Conservation (phyloP, 2,329 filamentous ascomycete genomes). For the Arthrobotrys iridis region DNA sequence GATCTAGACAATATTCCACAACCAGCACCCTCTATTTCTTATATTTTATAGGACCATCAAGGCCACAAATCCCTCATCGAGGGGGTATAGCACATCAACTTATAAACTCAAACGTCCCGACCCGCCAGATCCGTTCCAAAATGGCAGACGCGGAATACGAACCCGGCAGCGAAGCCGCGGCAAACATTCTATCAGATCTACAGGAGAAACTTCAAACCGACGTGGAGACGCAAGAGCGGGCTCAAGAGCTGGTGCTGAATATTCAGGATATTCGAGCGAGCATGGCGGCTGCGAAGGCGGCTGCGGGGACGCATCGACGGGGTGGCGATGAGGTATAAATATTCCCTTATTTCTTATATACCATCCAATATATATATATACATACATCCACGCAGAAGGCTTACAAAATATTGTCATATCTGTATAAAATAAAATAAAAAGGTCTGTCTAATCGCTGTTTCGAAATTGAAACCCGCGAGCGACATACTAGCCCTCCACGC, state of each 20-base stretch:
- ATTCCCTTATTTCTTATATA: not conserved
- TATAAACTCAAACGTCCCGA: not conserved
- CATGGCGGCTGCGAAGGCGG: slow-evolving; percentile 16
- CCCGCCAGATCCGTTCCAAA: slow-evolving; percentile 6
- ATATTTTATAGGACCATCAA: not conserved
- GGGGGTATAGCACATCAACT: not conserved
- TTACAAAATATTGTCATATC: not conserved
- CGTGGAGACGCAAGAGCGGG: slow-evolving; percentile 6
- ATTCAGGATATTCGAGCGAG: slow-evolving; percentile 24
- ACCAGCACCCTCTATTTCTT: not conserved
- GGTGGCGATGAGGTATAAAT: slow-evolving; percentile 16
- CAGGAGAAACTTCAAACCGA: slow-evolving; percentile 19
- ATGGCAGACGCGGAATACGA: slow-evolving; percentile 44
- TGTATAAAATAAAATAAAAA: no score
- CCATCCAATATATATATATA: not conserved
- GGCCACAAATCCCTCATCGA: not conserved
- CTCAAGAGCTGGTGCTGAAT: slow-evolving; percentile 25
- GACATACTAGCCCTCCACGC: slow-evolving; percentile 86
- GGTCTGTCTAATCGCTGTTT: slow-evolving; percentile 80
- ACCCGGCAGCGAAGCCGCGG: slow-evolving; percentile 9
- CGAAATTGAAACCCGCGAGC: slow-evolving; percentile 91
- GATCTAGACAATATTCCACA: slow-evolving; percentile 3
- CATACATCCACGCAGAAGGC: not conserved
- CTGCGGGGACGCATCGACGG: not conserved
- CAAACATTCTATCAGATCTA: not conserved